Evolutionary conservation across 192 early-diverging fungal genomes (phyloP), one percentile per base, ranked within the genome.

Genomic region (Thoreauomyces humboldtii): DNA sequence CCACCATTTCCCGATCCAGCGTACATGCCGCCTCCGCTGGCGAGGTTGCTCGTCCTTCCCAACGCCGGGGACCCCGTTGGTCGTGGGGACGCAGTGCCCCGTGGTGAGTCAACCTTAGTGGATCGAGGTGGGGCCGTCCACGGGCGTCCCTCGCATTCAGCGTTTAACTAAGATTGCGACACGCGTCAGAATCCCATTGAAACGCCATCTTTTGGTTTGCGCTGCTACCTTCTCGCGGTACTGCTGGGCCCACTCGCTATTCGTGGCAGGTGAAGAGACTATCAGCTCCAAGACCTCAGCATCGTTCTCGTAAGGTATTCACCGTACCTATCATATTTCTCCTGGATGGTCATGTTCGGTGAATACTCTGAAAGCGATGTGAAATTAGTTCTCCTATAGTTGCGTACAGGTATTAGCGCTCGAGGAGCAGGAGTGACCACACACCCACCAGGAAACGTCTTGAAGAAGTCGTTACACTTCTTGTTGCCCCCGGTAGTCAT

Each of bases 401-500:
- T n/a, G n/a, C n/a, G n/a, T n/a, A n/a, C n/a, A n/a, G n/a, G n/a
- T n/a, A n/a, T n/a, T n/a, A n/a, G n/a, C n/a, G n/a, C n/a, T n/a
- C n/a, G n/a, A n/a, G n/a, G n/a, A n/a, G n/a, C n/a, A n/a, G n/a
- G n/a, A n/a, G n/a, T n/a, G n/a, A n/a, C n/a, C n/a, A n/a, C n/a
- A n/a, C n/a, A n/a, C n/a, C n/a, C n/a, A n/a, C n/a, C 69, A 37
- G 76, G 75, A 62, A 92, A 89, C 0, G 86, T 65, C 59, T 83
- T 81, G 75, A 96, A 97, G 72, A 96, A 98, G 28, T 86, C 85
- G 45, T 83, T 80, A 17, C 91, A 91, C 57, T 88, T 89, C 43
- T 78, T 73, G 72, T 98, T 98, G 12, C 96, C 96, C 64, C 94
- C 96, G 43, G 89, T 65, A 55, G 88, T 78, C 95, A 99, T 99